Base-by-base conservation (phyloP, 345 rosid genomes). In the Triadica sebifera region DNA sequence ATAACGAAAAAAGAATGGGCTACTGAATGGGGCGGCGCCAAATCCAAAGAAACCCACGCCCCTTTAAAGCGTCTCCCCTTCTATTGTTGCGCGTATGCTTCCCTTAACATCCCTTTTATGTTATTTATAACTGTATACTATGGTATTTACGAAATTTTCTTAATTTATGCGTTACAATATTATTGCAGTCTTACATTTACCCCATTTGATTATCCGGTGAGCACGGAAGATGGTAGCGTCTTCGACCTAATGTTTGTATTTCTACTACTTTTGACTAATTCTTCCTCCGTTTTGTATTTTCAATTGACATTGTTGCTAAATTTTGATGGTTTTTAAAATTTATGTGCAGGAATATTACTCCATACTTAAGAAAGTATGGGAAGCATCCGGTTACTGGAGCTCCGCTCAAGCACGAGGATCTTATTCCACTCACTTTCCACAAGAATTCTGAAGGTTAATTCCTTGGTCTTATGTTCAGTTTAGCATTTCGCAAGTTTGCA, bases 1-100 rank as follows among this genome's bases (percentile, higher is more conserved):
- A 90, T 93, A 71, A 95, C 98, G 65, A 90, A 87, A 78, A 95
- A 94, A 75, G 99, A 93, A 79, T 95, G 97, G 99, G 97, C 97
- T 70, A 95, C 97, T 38, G 98, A 95, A 72, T 95, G 98, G 98
- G 97, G 99, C 45, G 99, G 99, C 70, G 97, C 98, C 68, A 95
- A 93, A 81, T 86, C 93, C 65, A 95, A 87, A 82, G 94, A 91
- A 70, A 73, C 76, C 52, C 84, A 81, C 10, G 86, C 96, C 19
- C 94, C 92, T 67, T 95, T 91, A 92, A 91, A 91, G 77, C 92
- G 96, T 75, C 96, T 95, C 58, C 98, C 98, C 62, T 93, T 89
- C 91, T 91, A 91, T 68, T 93, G 97, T 88, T 95, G 98, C 99
- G 94, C 97, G 99, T 92, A 86, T 38, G 43, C 5, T 34, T 2